phyloP scores from a whole-genome alignment of 495 filamentous ascomycete species.

The Stereocaulon alpinum region DNA sequence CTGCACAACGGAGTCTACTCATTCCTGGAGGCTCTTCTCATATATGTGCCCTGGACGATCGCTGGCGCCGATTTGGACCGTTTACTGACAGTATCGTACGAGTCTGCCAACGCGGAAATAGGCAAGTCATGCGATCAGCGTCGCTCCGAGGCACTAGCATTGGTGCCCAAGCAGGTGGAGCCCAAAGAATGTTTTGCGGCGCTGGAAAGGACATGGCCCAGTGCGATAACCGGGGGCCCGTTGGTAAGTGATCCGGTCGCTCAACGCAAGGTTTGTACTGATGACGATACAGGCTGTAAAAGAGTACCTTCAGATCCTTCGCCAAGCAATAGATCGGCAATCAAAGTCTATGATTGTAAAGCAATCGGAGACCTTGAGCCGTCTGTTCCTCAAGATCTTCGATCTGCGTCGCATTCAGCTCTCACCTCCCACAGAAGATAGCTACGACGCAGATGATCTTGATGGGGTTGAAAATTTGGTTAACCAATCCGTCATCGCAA shows the following conservation, averaged over 20 bases:
- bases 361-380: conserved; percentile 53
- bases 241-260: conserved; percentile 36
- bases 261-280: conserved; percentile 12
- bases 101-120: conserved; percentile 49
- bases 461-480: conserved; percentile 53
- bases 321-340: conserved; percentile 60
- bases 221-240: conserved; percentile 48
- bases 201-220: conserved; percentile 57
- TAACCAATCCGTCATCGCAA: conserved; percentile 63
- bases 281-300: conserved; percentile 42
- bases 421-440: conserved; percentile 28
- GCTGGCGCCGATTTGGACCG: conserved; percentile 59
- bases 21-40: conserved; percentile 65
- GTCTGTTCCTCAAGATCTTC: conserved; percentile 59
- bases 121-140: conserved; percentile 49
- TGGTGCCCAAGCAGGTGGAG: conserved; percentile 63
- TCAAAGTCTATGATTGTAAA: conserved; percentile 64
- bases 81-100: conserved; percentile 56
- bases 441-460: conserved; percentile 41
- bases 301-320: conserved; percentile 57
- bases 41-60: conserved; percentile 78
- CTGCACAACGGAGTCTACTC: conserved; percentile 75
- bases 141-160: conserved; percentile 55
- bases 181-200: conserved; percentile 56
- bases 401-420: conserved; percentile 55